These are phyloP conservation scores for Alternaria longipes DNA, from an alignment of 2,329 filamentous ascomycete genomes.

Conservation along the genomic window DNA sequence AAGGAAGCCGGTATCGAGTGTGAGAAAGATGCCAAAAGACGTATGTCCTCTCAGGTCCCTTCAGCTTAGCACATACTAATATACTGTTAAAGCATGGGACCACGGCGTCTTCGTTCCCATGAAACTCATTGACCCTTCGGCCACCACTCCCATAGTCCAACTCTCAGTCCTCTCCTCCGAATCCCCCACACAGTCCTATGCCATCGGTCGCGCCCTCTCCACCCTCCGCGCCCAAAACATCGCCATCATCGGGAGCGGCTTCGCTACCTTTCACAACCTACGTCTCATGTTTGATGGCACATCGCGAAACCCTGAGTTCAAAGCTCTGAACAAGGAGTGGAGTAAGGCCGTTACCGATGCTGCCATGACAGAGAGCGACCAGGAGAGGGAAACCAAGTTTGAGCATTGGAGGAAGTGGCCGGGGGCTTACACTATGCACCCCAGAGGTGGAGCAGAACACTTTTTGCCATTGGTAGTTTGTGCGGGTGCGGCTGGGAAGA, in stretches of 20 bases:
- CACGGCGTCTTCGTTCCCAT: slow-evolving; percentile 70
- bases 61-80: neutral
- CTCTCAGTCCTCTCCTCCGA: slow-evolving; percentile 65
- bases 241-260: slow-evolving; percentile 69
- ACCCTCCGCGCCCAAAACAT: slow-evolving; percentile 62
- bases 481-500: slow-evolving; percentile 60
- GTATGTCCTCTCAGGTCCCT: slow-evolving; percentile 26
- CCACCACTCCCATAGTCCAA: slow-evolving; percentile 65
- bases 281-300: slow-evolving; percentile 55
- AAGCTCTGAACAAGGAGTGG: slow-evolving; percentile 54
- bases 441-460: slow-evolving; percentile 64
- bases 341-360: slow-evolving; percentile 57
- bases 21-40: slow-evolving; percentile 43
- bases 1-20: slow-evolving; percentile 57
- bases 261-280: slow-evolving; percentile 67
- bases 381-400: slow-evolving; percentile 55
- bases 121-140: slow-evolving; percentile 63
- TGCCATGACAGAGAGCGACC: slow-evolving; percentile 47
- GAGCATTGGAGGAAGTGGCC: slow-evolving; percentile 60
- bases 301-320: slow-evolving; percentile 40
- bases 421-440: slow-evolving; percentile 64
- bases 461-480: slow-evolving; percentile 68
- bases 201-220: slow-evolving; percentile 63
- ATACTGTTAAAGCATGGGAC: slow-evolving; percentile 60
- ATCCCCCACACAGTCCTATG: slow-evolving; percentile 59